Evolutionary conservation across 371 early-diverging fungal species (phyloP).

Genomic region (Nematocida sp.): DNA sequence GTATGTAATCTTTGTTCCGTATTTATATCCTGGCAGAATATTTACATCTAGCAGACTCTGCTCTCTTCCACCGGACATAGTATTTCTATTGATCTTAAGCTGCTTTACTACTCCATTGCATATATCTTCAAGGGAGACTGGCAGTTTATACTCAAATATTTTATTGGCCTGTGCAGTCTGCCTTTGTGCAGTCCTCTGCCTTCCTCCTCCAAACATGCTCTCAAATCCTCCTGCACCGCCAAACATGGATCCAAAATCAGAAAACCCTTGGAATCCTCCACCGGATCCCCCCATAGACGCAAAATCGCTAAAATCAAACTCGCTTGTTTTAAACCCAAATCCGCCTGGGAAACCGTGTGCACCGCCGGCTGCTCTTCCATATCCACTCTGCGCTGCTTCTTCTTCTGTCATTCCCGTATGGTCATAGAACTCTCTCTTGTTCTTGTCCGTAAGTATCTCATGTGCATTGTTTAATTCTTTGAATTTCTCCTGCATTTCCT

Average conservation of each 20-base stretch:
- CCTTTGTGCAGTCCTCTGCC: background rate
- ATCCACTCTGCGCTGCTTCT: background rate
- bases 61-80: slow-evolving; percentile 70
- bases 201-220: slow-evolving; percentile 4
- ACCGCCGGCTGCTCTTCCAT: background rate
- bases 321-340: background rate
- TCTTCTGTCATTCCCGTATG: slow-evolving; percentile 34
- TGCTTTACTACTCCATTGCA: slow-evolving; percentile 82
- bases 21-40: slow-evolving; percentile 92
- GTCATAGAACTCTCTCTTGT: slow-evolving; percentile 41
- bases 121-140: slow-evolving; percentile 79
- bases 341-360: background rate
- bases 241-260: slow-evolving; percentile 11
- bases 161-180: slow-evolving; percentile 9
- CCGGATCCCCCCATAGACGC: background rate
- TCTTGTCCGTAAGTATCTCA: slow-evolving; percentile 40
- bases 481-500: slow-evolving; percentile 78
- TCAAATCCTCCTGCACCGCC: slow-evolving; percentile 7
- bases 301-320: background rate
- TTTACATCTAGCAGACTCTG: slow-evolving; percentile 76
- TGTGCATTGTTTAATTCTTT: slow-evolving; percentile 56
- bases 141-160: slow-evolving; percentile 37
- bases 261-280: background rate
- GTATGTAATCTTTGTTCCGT: slow-evolving; percentile 90
- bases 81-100: slow-evolving; percentile 78